A percentile compares a stretch with the other conserved stretches of the same genome.
Evolutionary conservation across 345 rosid genomes (phyloP).

Genomic region (Pelargonium nanum): DNA sequence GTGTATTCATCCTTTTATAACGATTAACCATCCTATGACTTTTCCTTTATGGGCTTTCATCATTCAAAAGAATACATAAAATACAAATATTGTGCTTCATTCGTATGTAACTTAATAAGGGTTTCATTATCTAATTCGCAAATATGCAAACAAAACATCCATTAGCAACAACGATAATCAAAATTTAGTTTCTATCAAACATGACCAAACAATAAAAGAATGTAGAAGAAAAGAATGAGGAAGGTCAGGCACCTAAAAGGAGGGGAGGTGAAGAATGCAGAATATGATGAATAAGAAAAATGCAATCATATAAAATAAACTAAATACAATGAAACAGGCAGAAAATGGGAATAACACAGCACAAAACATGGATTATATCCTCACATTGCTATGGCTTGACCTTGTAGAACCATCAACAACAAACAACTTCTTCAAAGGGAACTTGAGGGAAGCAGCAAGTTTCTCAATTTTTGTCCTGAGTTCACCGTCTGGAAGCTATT

Average conservation of each 20-base stretch:
- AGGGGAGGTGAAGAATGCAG: not conserved
- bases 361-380: constrained; percentile 16
- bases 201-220: not conserved
- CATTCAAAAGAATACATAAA: no score
- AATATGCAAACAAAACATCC: no score
- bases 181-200: not conserved
- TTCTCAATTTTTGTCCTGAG: constrained; percentile 74
- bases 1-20: no score
- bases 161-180: not conserved
- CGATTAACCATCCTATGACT: no score
- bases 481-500: constrained; percentile 87
- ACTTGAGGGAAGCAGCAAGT: constrained; percentile 76
- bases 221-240: no score
- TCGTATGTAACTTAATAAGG: no score
- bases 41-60: no score
- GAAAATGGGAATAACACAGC: not conserved
- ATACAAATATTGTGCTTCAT: no score
- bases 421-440: constrained; percentile 90
- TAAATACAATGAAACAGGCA: not conserved
- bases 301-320: not conserved
- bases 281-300: not conserved
- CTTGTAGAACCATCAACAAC: constrained; percentile 99
- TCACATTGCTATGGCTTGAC: constrained; percentile 99
- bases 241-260: no score
- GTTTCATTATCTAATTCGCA: no score